These are phyloP conservation scores for Paecilomyces niveus DNA, from an alignment of 2,329 filamentous ascomycete genomes.

Conservation along the genomic window DNA sequence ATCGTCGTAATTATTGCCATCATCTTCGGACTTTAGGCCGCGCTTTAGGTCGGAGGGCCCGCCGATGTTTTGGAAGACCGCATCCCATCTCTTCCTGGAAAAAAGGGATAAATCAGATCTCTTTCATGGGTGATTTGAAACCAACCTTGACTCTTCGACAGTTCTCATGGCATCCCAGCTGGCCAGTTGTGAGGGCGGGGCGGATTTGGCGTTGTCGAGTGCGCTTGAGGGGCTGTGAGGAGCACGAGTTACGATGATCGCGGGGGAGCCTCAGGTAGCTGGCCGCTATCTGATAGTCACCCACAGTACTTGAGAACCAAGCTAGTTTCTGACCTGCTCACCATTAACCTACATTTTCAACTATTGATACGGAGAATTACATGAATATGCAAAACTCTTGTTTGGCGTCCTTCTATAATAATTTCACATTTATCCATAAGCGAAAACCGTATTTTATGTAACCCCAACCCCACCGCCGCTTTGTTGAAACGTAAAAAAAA, in stretches of 20 bases:
- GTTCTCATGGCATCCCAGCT: constrained; percentile 42
- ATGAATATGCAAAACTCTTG: too few relatives aligned
- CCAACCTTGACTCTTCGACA: constrained; percentile 48
- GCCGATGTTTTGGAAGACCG: constrained; percentile 49
- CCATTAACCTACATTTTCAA: neutral
- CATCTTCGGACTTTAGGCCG: constrained; percentile 54
- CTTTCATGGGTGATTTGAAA: neutral
- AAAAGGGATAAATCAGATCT: neutral
- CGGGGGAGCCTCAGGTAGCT: neutral
- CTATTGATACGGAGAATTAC: too few relatives aligned
- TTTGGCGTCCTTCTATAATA: neutral
- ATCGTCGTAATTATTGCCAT: constrained; percentile 58
- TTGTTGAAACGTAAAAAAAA: neutral
- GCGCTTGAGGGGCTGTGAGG: neutral
- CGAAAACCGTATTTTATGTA: neutral
- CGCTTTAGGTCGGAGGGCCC: constrained; percentile 56
- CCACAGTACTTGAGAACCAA: neutral
- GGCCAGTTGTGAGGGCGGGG: neutral
- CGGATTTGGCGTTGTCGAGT: neutral
- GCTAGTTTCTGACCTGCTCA: neutral
- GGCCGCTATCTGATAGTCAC: neutral
- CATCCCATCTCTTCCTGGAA: constrained; percentile 59
- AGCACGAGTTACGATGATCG: neutral
- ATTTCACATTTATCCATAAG: neutral
- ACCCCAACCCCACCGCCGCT: neutral